These are phyloP conservation scores for Imleria badia DNA, from an alignment of 768 basidiomycete species.

Conservation along the genomic window DNA sequence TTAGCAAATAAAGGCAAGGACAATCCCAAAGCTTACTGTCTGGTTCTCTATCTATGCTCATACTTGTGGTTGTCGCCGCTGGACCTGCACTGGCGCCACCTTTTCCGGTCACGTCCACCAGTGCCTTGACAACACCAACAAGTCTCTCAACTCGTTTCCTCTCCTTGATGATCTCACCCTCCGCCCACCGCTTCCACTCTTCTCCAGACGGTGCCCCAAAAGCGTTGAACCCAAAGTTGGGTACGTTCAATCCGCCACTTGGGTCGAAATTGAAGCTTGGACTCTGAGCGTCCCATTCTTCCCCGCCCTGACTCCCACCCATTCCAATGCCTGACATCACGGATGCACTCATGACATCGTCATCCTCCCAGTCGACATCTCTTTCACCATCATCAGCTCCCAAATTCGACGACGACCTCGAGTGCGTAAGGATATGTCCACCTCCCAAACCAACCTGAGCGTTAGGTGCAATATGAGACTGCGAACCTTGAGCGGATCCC, in stretches of 20 bases:
- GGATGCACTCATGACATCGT: conserved; percentile 18
- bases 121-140: conserved; percentile 51
- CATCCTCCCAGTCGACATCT: conserved; percentile 31
- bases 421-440: conserved; percentile 22
- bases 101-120: conserved; percentile 62
- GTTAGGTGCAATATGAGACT: conserved; percentile 6
- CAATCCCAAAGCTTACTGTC: conserved; percentile 10
- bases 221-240: conserved; percentile 12
- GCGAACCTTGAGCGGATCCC: conserved; percentile 9
- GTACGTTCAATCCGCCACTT: conserved; percentile 10
- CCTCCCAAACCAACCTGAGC: conserved; percentile 10
- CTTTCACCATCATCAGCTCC: conserved; percentile 26
- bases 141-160: conserved; percentile 62
- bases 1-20: conserved; percentile 2
- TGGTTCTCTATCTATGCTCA: conserved; percentile 10
- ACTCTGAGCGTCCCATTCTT: conserved; percentile 27
- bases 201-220: conserved; percentile 11
- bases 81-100: conserved; percentile 19
- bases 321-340: conserved; percentile 14
- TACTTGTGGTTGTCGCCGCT: background rate
- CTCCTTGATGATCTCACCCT: conserved; percentile 51
- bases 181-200: conserved; percentile 32
- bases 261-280: conserved; percentile 15
- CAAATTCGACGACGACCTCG: conserved; percentile 29
- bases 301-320: conserved; percentile 15